Percentiles rank a stretch among this genome's conserved stretches.
These are phyloP conservation scores for Wickerhamiella domercqiae DNA, from an alignment of 805 yeast genomes.

Conservation along the genomic window DNA sequence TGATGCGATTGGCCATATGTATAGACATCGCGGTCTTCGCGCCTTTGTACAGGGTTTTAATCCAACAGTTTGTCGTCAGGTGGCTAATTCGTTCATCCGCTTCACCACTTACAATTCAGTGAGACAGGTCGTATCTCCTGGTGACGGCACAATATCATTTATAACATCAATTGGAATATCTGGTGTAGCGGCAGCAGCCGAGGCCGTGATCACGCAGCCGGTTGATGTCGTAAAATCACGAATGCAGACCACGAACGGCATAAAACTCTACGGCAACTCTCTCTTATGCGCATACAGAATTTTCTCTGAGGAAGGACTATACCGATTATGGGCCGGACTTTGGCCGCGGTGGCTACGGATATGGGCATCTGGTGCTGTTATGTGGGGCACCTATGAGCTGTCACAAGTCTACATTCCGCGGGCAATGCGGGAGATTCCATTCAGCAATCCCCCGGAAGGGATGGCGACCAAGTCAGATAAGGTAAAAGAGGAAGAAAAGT, in stretches of 20 bases:
- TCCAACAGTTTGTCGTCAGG: slow-evolving; percentile 73
- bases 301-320: slow-evolving; percentile 27
- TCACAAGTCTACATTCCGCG: slow-evolving; percentile 9
- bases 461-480: too few species aligned
- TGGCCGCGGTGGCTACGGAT: slow-evolving; percentile 54
- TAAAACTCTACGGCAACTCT: slow-evolving; percentile 23
- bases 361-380: slow-evolving; percentile 54
- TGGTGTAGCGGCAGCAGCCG: slow-evolving; percentile 37
- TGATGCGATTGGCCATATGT: slow-evolving; percentile 37
- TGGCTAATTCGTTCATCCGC: slow-evolving; percentile 64
- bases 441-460: too few species aligned
- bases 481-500: too few species aligned
- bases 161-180: slow-evolving; percentile 30
- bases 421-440: slow-evolving; percentile 15
- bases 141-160: slow-evolving; percentile 14
- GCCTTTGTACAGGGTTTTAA: slow-evolving; percentile 74
- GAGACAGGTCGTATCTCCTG: slow-evolving; percentile 36
- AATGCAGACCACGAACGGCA: slow-evolving; percentile 47
- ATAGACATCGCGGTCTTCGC: slow-evolving; percentile 49
- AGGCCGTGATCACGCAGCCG: slow-evolving; percentile 72
- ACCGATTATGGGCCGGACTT: slow-evolving; percentile 25
- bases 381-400: slow-evolving; percentile 42
- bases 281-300: slow-evolving; percentile 24
- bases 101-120: slow-evolving; percentile 69
- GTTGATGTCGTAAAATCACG: slow-evolving; percentile 76